Percentiles rank a stretch among this genome's conserved stretches.
These are phyloP conservation scores for Dittrichia graveolens DNA, from an alignment of 129 eudicot species.

Conservation along the genomic window DNA sequence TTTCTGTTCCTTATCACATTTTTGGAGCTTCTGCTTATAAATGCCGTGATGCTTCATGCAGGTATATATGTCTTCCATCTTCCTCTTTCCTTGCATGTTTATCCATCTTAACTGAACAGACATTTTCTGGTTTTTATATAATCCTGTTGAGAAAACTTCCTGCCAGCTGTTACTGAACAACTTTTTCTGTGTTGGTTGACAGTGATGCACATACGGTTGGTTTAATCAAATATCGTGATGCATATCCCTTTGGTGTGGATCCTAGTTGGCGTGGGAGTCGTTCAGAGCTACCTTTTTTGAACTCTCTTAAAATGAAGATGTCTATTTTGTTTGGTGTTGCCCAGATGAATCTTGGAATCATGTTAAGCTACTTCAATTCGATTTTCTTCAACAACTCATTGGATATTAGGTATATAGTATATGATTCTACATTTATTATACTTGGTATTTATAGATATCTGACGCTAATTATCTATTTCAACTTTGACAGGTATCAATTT, in stretches of 20 bases:
- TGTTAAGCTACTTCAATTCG: conserved; percentile 90
- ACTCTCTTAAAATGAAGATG: conserved; percentile 99
- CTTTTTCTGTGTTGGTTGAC: conserved; percentile 29
- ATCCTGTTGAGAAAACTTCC: background rate
- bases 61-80: conserved; percentile 45
- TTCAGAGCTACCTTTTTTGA: conserved; percentile 89
- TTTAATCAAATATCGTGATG: conserved; percentile 67
- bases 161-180: conserved; percentile 24
- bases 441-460: conserved; percentile 17
- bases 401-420: conserved; percentile 65
- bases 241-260: conserved; percentile 98
- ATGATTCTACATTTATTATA: conserved; percentile 22
- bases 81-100: conserved; percentile 8
- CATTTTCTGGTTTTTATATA: conserved; percentile 12
- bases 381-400: conserved; percentile 70
- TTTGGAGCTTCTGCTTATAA: conserved; percentile 91
- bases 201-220: conserved; percentile 81
- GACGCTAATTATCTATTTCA: conserved; percentile 23
- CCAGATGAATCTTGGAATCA: conserved; percentile 97
- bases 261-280: conserved; percentile 99
- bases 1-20: conserved; percentile 94
- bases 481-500: conserved; percentile 81
- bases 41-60: conserved; percentile 84
- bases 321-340: conserved; percentile 89
- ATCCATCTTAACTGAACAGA: background rate